These are phyloP conservation scores for Barbatosphaeria neglecta DNA, from an alignment of 495 filamentous ascomycete species.

Conservation along the genomic window DNA sequence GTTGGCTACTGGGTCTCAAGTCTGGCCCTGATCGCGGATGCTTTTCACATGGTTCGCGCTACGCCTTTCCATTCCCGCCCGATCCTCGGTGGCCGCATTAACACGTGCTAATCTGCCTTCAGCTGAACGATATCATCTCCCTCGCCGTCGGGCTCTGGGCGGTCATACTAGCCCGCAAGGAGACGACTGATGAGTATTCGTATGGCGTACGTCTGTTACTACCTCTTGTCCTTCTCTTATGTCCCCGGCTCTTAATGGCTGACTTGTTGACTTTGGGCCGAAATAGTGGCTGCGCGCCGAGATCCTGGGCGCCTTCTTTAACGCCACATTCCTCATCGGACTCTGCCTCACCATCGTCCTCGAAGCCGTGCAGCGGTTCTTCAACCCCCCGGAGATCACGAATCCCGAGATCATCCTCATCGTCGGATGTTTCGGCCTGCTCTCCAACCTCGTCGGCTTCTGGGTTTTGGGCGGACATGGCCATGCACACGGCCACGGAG, in stretches of 20 bases:
- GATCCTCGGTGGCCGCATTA: background rate
- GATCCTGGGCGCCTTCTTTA: slow-evolving; percentile 88
- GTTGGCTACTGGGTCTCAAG: slow-evolving; percentile 80
- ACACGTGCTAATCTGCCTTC: background rate
- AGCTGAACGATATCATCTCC: slow-evolving; percentile 95
- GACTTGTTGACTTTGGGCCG: background rate
- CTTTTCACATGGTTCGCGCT: slow-evolving; percentile 85
- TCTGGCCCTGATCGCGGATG: slow-evolving; percentile 86
- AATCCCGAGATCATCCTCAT: slow-evolving; percentile 76
- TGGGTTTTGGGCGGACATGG: slow-evolving; percentile 88
- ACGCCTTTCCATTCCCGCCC: background rate
- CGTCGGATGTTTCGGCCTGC: slow-evolving; percentile 76
- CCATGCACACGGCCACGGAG: slow-evolving; percentile 61
- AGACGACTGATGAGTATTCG: slow-evolving; percentile 76
- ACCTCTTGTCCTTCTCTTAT: background rate
- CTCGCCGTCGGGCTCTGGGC: slow-evolving; percentile 90
- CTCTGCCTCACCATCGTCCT: slow-evolving; percentile 92
- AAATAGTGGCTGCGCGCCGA: slow-evolving; percentile 88
- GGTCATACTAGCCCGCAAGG: slow-evolving; percentile 71
- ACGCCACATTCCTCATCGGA: slow-evolving; percentile 93
- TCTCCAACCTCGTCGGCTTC: slow-evolving; percentile 82
- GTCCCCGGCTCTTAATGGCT: background rate
- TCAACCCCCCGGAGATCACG: slow-evolving; percentile 75
- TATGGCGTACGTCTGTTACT: slow-evolving; percentile 60
- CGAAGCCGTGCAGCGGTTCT: slow-evolving; percentile 78